These are phyloP conservation scores for Termitomyces sp. DNA, from an alignment of 768 basidiomycete genomes.

Conservation along the genomic window DNA sequence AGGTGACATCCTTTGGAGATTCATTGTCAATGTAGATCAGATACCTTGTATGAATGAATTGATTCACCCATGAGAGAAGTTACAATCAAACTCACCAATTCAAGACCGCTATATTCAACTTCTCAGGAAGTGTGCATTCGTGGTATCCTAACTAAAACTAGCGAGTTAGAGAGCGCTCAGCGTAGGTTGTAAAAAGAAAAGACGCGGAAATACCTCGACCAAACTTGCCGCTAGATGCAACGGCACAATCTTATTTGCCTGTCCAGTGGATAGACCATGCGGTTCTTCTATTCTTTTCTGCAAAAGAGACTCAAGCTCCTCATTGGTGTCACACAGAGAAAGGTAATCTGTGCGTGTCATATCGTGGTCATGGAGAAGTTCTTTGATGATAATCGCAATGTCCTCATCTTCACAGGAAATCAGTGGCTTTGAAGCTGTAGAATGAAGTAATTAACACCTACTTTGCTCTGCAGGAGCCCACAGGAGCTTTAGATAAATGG, in stretches of 20 bases:
- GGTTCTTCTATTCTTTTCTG: background rate
- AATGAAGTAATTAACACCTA: background rate
- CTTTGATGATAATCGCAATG: background rate
- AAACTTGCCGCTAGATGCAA: slow-evolving; percentile 3
- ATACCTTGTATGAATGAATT: slow-evolving; percentile 7
- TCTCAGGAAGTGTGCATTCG: slow-evolving; percentile 9
- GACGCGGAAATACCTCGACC: background rate
- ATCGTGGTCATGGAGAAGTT: background rate
- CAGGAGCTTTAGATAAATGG: background rate
- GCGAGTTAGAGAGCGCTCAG: background rate
- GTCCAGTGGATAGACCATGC: background rate
- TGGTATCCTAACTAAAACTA: slow-evolving; percentile 10
- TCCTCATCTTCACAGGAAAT: background rate
- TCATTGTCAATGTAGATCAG: slow-evolving; percentile 3
- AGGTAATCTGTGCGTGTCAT: background rate
- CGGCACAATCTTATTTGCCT: slow-evolving; percentile 1
- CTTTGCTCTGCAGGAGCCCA: background rate
- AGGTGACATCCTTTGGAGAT: background rate
- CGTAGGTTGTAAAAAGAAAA: too few species aligned
- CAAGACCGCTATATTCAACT: slow-evolving; percentile 9
- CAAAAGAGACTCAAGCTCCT: slow-evolving; percentile 7
- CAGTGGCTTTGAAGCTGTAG: background rate
- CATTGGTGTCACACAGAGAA: background rate
- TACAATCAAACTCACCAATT: background rate
- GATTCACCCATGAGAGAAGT: background rate